These are phyloP conservation scores for Sugiyamaella mastotermitis DNA, from an alignment of 805 yeast genomes.

Conservation along the genomic window DNA sequence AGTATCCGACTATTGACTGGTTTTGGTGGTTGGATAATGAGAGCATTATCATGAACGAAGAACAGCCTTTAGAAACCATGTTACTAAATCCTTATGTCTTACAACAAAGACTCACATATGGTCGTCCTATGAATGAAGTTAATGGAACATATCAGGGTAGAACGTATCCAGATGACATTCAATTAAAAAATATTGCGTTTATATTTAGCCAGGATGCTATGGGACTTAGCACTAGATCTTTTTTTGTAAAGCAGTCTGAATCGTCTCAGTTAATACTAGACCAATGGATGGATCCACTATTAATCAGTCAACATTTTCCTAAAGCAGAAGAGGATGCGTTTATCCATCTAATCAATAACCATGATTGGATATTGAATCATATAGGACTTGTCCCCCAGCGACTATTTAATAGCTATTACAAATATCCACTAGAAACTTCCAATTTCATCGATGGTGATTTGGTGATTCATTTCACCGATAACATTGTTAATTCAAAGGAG, in stretches of 20 bases:
- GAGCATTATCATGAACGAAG: slow-evolving; percentile 28
- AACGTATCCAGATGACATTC: slow-evolving; percentile 14
- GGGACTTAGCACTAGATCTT: slow-evolving; percentile 29
- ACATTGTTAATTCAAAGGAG: too few relatives aligned
- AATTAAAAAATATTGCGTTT: slow-evolving; percentile 20
- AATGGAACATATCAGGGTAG: slow-evolving; percentile 8
- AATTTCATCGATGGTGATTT: slow-evolving; percentile 23
- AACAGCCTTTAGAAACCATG: slow-evolving; percentile 23
- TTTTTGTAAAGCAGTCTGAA: slow-evolving; percentile 22
- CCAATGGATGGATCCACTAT: slow-evolving; percentile 24
- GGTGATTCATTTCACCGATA: slow-evolving; percentile 28
- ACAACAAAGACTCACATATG: slow-evolving; percentile 20
- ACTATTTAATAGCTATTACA: slow-evolving; percentile 25
- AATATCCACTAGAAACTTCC: slow-evolving; percentile 5
- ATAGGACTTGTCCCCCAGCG: slow-evolving; percentile 29
- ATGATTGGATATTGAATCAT: slow-evolving; percentile 18
- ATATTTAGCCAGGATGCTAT: slow-evolving; percentile 25
- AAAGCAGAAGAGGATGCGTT: slow-evolving; percentile 24
- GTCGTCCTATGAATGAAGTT: slow-evolving; percentile 17
- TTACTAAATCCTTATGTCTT: slow-evolving; percentile 26
- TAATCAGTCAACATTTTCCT: slow-evolving; percentile 11
- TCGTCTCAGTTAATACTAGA: slow-evolving; percentile 22
- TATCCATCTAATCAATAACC: slow-evolving; percentile 13
- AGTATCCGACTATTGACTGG: slow-evolving; percentile 31
- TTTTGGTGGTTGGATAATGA: slow-evolving; percentile 34